Percentiles rank a stretch among this genome's conserved stretches.
phyloP scores from a whole-genome alignment of 2,329 filamentous ascomycete species.

The Domatiomyces globalis region DNA sequence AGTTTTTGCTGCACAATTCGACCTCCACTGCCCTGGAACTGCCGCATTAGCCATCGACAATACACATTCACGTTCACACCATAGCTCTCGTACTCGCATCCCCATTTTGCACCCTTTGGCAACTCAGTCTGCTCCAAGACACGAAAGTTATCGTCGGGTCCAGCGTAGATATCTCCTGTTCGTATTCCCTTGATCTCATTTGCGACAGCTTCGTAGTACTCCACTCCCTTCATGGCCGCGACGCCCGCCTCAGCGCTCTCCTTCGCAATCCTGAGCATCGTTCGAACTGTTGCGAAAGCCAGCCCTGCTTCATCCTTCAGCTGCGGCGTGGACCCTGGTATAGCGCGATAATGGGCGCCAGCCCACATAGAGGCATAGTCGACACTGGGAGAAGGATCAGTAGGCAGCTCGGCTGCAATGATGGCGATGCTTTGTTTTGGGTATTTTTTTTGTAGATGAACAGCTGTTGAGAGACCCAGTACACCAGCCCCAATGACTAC shows the following conservation, averaged over 20 bases:
- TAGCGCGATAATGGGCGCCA: constrained; percentile 34
- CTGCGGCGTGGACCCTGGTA: constrained; percentile 26
- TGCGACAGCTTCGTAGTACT: constrained; percentile 28
- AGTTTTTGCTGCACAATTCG: constrained; percentile 16
- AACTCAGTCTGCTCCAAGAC: constrained; percentile 20
- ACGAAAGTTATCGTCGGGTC: constrained; percentile 26
- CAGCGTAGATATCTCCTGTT: constrained; percentile 18
- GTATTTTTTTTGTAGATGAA: constrained; percentile 17
- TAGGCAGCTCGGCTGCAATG: constrained; percentile 29
- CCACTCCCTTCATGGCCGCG: constrained; percentile 25
- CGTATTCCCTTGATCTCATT: constrained; percentile 15
- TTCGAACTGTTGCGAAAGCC: constrained; percentile 26
- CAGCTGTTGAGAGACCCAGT: constrained; percentile 14
- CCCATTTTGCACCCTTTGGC: constrained; percentile 25
- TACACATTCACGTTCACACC: constrained; percentile 33
- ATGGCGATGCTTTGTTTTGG: constrained; percentile 27
- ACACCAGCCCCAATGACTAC: constrained; percentile 17
- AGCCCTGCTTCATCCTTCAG: constrained; percentile 25
- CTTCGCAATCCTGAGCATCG: constrained; percentile 25
- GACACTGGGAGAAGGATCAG: constrained; percentile 21
- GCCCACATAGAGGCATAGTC: constrained; percentile 36
- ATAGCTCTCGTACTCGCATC: constrained; percentile 28
- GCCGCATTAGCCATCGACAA: constrained; percentile 27
- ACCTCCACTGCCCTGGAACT: constrained; percentile 29
- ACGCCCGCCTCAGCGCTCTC: constrained; percentile 27